phyloP scores from a whole-genome alignment of 2,329 filamentous ascomycete species.

The Penicillium aurantiogriseum region DNA sequence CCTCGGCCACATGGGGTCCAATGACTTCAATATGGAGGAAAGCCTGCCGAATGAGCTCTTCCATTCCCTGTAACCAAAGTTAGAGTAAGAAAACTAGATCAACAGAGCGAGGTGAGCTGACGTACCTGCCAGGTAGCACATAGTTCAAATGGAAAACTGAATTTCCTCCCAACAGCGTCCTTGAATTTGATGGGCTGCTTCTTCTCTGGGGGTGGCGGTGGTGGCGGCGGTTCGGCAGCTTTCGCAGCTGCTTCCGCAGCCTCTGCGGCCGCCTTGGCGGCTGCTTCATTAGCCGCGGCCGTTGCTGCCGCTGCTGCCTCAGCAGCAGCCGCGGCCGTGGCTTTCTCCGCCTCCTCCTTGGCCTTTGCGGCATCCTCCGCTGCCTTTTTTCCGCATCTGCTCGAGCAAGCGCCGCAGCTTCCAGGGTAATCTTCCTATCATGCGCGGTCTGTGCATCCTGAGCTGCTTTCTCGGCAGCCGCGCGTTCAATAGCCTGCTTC shows the following conservation, averaged over 20 bases:
- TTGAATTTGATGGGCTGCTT: constrained; percentile 84
- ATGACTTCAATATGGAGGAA: constrained; percentile 76
- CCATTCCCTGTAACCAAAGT: constrained; percentile 66
- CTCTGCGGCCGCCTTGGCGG: constrained; percentile 34
- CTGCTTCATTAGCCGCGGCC: constrained; percentile 39
- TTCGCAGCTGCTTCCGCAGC: constrained; percentile 34
- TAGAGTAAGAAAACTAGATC: constrained; percentile 24
- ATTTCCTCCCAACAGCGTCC: constrained; percentile 86
- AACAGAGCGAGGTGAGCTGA: neutral
- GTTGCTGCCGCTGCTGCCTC: constrained; percentile 41
- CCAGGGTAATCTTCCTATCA: constrained; percentile 44
- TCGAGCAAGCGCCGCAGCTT: constrained; percentile 49
- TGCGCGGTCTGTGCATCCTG: constrained; percentile 40
- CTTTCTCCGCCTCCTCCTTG: constrained; percentile 45
- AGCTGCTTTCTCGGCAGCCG: constrained; percentile 43
- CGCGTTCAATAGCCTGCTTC: constrained; percentile 51
- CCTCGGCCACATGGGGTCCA: constrained; percentile 71
- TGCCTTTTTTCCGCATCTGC: constrained; percentile 47
- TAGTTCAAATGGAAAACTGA: constrained; percentile 83
- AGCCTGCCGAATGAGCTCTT: constrained; percentile 79
- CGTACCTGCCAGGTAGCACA: constrained; percentile 81
- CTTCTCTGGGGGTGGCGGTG: constrained; percentile 51
- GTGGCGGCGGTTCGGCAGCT: constrained; percentile 30
- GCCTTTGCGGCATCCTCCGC: constrained; percentile 51
- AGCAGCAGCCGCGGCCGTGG: constrained; percentile 39